A percentile compares a stretch with the other conserved stretches of the same genome.
Conservation (phyloP, 208 protist species). For the Wallacemonas sp. region DNA sequence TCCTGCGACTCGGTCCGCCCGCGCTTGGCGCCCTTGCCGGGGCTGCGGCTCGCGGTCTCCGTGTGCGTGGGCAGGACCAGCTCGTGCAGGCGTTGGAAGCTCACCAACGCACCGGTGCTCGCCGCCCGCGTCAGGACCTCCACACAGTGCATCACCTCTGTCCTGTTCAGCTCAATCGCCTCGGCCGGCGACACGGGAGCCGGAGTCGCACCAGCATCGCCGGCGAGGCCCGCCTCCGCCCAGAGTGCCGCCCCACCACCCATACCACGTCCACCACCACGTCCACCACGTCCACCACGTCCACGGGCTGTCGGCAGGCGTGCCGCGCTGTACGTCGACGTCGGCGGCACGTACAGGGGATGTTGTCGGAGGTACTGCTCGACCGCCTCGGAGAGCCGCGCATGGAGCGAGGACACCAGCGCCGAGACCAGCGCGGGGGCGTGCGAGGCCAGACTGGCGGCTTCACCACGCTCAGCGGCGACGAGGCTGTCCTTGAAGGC, state of each 20-base stretch:
- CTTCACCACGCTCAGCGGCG: conserved; percentile 40
- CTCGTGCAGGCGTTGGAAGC: conserved; percentile 28
- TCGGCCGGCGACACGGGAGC: background rate
- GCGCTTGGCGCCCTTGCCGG: background rate
- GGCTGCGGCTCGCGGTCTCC: background rate
- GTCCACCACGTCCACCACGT: background rate
- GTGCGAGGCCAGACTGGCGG: conserved; percentile 27
- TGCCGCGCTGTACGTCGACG: no score
- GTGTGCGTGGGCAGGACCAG: background rate
- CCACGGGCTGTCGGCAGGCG: no score
- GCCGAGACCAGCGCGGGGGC: background rate
- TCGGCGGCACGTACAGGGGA: background rate
- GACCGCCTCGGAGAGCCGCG: background rate
- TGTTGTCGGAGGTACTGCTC: background rate
- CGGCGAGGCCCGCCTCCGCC: background rate
- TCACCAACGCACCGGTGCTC: conserved; percentile 56
- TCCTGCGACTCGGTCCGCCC: background rate
- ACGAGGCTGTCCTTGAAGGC: conserved; percentile 39
- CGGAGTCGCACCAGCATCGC: background rate
- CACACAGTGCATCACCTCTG: conserved; percentile 50
- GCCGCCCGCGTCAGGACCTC: conserved; percentile 58
- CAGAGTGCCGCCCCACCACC: conserved; percentile 1
- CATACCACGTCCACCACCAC: background rate
- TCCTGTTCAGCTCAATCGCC: conserved; percentile 17
- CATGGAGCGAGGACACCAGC: conserved; percentile 5